Evolutionary conservation across 495 filamentous ascomycete genomes (phyloP).

Genomic region (Penicillium bovifimosum): DNA sequence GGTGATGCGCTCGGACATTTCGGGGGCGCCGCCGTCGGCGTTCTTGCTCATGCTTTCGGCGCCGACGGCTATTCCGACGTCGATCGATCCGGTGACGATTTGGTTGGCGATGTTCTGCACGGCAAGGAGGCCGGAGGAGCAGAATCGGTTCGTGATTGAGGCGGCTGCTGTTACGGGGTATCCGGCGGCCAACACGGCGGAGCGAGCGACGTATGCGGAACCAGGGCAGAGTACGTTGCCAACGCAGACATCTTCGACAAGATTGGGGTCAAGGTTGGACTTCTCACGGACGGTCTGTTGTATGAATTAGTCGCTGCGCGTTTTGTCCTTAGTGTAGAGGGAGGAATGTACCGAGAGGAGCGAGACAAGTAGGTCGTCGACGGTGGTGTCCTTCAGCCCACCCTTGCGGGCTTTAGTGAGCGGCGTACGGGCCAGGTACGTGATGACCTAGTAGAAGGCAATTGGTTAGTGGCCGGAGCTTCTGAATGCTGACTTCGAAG

Average conservation of each 20-base stretch:
- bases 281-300: slow-evolving; percentile 54
- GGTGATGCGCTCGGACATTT: slow-evolving; percentile 69
- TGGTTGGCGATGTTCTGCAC: slow-evolving; percentile 89
- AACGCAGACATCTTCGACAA: slow-evolving; percentile 88
- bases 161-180: slow-evolving; percentile 81
- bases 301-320: not conserved
- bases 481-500: not conserved
- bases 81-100: slow-evolving; percentile 75
- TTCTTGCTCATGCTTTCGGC: slow-evolving; percentile 82
- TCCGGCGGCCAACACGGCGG: slow-evolving; percentile 81
- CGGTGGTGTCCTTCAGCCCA: slow-evolving; percentile 82
- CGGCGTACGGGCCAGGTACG: slow-evolving; percentile 70
- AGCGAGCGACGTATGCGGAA: slow-evolving; percentile 79
- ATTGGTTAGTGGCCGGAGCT: not conserved
- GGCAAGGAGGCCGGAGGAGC: slow-evolving; percentile 89
- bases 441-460: slow-evolving; percentile 60
- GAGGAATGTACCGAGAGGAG: slow-evolving; percentile 60
- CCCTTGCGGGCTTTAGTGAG: slow-evolving; percentile 77
- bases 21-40: slow-evolving; percentile 60
- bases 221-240: slow-evolving; percentile 65
- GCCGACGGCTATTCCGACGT: slow-evolving; percentile 80
- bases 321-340: not conserved
- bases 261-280: slow-evolving; percentile 70
- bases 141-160: slow-evolving; percentile 85
- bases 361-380: slow-evolving; percentile 77